Evolutionary conservation across 2,329 filamentous ascomycete genomes (phyloP).

Genomic region (Ascochyta rabiei): DNA sequence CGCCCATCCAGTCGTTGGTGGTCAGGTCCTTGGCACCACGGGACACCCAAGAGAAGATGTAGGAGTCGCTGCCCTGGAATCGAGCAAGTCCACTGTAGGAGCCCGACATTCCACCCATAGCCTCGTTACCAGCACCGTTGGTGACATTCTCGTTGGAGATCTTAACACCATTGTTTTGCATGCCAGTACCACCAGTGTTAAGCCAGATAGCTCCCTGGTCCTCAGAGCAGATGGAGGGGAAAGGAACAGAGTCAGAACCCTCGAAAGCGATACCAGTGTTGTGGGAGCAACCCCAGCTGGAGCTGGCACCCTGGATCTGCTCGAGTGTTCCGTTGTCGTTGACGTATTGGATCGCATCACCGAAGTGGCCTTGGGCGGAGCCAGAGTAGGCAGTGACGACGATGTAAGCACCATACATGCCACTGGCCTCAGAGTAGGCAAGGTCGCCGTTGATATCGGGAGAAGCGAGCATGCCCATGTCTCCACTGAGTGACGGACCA

Average conservation of each 20-base stretch:
- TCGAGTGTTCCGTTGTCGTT: constrained; percentile 56
- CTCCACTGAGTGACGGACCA: constrained; percentile 59
- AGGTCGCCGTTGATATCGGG: constrained; percentile 69
- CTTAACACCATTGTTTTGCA: constrained; percentile 66
- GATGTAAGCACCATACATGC: constrained; percentile 67
- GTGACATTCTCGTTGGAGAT: constrained; percentile 67
- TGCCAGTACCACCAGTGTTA: constrained; percentile 64
- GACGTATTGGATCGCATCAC: constrained; percentile 62
- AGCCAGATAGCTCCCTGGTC: constrained; percentile 70
- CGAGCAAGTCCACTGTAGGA: constrained; percentile 64
- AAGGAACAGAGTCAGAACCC: constrained; percentile 63
- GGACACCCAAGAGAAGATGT: constrained; percentile 69
- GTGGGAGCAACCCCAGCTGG: constrained; percentile 67
- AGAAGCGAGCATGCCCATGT: constrained; percentile 55
- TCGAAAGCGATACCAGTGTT: constrained; percentile 70
- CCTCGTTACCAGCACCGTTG: constrained; percentile 64
- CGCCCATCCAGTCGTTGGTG: constrained; percentile 64
- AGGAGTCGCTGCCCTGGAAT: constrained; percentile 58
- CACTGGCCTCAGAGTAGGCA: constrained; percentile 62
- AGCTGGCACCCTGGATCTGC: constrained; percentile 60
- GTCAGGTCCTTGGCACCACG: constrained; percentile 63
- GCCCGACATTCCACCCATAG: constrained; percentile 68
- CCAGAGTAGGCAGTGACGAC: constrained; percentile 66
- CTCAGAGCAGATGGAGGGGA: constrained; percentile 65
- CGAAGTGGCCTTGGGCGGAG: constrained; percentile 61